Evolutionary conservation across 129 eudicot species (phyloP).

Genomic region (Mikania micrantha): DNA sequence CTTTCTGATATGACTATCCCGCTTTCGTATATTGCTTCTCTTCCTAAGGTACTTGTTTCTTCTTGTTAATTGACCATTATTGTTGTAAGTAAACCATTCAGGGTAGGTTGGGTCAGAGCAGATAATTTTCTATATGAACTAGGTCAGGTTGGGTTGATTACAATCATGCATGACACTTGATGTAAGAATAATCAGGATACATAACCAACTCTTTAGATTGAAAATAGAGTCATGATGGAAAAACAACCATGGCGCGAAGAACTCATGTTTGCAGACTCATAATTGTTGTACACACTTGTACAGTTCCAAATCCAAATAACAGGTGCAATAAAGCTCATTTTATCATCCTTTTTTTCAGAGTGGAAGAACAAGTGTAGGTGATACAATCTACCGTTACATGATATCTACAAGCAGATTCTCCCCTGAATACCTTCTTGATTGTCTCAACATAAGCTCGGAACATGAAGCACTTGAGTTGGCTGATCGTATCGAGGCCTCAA

Average conservation of each 20-base stretch:
- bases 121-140: too few species aligned
- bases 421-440: constrained; percentile 61
- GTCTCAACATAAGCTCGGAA: constrained; percentile 63
- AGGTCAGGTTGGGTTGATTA: background rate
- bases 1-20: constrained; percentile 87
- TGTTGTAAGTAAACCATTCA: background rate
- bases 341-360: constrained; percentile 44
- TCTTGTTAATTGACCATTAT: background rate
- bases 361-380: constrained; percentile 83
- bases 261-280: background rate
- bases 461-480: constrained; percentile 93
- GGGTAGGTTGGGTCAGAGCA: background rate
- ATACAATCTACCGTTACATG: constrained; percentile 66
- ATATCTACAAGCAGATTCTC: constrained; percentile 41
- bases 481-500: constrained; percentile 76
- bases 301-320: background rate
- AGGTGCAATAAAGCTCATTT: background rate
- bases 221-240: too few species aligned
- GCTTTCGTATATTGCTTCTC: constrained; percentile 58
- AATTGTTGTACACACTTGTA: constrained; percentile 4
- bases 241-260: background rate
- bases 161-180: too few species aligned
- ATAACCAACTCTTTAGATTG: background rate
- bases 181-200: too few species aligned
- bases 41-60: constrained; percentile 63